A percentile compares a stretch with the other conserved stretches of the same genome.
phyloP scores from a whole-genome alignment of 129 eudicot genomes.

The Deinandra increscens region DNA sequence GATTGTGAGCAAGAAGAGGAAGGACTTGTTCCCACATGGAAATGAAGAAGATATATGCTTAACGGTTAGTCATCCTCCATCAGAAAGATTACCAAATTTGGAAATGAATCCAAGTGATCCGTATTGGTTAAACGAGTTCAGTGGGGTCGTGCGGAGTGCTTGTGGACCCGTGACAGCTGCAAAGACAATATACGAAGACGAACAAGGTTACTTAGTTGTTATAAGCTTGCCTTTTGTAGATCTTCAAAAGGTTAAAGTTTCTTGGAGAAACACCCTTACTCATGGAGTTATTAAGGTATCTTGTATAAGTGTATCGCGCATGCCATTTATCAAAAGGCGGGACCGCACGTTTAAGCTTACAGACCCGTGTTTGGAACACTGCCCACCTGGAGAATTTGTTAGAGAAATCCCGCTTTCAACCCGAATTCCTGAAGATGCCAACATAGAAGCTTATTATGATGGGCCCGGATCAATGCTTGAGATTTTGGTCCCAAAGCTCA shows the following conservation, averaged over 20 bases:
- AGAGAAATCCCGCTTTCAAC: conserved; percentile 83
- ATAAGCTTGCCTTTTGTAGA: conserved; percentile 85
- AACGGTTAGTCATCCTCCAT: conserved; percentile 48
- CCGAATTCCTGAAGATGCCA: conserved; percentile 88
- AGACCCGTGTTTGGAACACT: conserved; percentile 74
- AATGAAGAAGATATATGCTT: conserved; percentile 56
- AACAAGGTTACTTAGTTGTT: conserved; percentile 63
- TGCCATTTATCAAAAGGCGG: conserved; percentile 70
- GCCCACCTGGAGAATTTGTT: conserved; percentile 91
- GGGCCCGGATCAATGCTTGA: conserved; percentile 77
- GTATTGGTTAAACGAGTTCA: conserved; percentile 61
- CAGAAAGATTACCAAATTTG: conserved; percentile 45
- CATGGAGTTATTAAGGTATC: conserved; percentile 85
- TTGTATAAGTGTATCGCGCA: conserved; percentile 64
- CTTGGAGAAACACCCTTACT: conserved; percentile 84
- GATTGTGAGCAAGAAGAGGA: conserved; percentile 59
- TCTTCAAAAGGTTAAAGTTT: conserved; percentile 79
- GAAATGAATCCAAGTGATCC: conserved; percentile 67
- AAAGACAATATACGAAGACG: conserved; percentile 78
- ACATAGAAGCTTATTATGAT: conserved; percentile 88
- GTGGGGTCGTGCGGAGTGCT: conserved; percentile 65
- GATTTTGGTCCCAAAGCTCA: conserved; percentile 85
- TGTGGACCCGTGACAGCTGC: conserved; percentile 92
- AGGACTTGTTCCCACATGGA: conserved; percentile 55
- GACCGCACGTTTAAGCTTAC: conserved; percentile 72